Percentiles rank a stretch among this genome's conserved stretches.
These are phyloP conservation scores for Dendrobium officinale DNA, from an alignment of 106 monocot genomes.

Conservation along the genomic window DNA sequence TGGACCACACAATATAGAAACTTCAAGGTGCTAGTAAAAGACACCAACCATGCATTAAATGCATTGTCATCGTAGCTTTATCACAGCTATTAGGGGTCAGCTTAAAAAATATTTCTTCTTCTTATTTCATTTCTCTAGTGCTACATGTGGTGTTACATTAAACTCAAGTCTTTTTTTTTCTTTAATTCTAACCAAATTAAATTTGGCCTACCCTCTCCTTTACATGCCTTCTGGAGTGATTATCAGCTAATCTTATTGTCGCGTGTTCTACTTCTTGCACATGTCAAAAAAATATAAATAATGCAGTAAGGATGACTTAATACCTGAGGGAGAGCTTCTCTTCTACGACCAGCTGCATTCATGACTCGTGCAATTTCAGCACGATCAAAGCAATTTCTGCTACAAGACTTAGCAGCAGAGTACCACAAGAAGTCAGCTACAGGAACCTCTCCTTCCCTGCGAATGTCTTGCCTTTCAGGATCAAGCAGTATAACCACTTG, in stretches of 20 bases:
- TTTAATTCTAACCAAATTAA: background rate
- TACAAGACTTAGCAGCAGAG: slow-evolving; percentile 91
- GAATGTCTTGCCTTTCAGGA: slow-evolving; percentile 89
- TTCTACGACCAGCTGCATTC: slow-evolving; percentile 88
- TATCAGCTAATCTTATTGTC: background rate
- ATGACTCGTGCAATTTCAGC: slow-evolving; percentile 96
- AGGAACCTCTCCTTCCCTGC: slow-evolving; percentile 91
- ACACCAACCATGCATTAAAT: background rate
- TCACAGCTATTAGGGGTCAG: background rate
- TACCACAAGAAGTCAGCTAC: slow-evolving; percentile 97
- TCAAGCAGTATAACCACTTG: slow-evolving; percentile 87
- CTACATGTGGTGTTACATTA: background rate
- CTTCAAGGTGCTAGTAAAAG: background rate
- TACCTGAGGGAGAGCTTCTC: slow-evolving; percentile 92
- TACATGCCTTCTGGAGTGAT: background rate
- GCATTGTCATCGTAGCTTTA: background rate
- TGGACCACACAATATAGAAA: background rate
- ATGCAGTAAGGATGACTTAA: slow-evolving; percentile 2
- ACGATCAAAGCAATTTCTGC: slow-evolving; percentile 96
- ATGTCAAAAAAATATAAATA: background rate
- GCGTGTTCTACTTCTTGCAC: background rate
- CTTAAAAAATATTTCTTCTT: background rate
- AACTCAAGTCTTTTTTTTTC: too few relatives aligned
- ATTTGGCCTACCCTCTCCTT: background rate
- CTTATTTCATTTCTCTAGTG: background rate